Base-by-base conservation (phyloP, 1,284 basidiomycete species). In the Trichosporon coremiiforme region DNA sequence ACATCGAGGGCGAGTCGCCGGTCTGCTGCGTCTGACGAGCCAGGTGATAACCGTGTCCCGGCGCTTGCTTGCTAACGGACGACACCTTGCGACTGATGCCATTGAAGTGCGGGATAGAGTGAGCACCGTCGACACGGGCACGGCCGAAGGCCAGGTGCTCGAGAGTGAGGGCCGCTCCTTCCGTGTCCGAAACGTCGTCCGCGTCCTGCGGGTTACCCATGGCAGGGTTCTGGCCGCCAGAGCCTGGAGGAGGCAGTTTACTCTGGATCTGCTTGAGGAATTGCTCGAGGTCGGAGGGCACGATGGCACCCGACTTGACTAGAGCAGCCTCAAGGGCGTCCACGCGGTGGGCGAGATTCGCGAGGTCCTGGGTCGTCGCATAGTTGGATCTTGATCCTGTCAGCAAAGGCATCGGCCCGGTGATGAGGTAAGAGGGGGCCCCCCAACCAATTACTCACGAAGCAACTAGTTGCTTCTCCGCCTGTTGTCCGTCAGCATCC, bases 61-160 rank as follows among this genome's bases (percentile, higher is more conserved):
- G 77, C 1, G 75, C 78, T 4, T 71, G 71, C 60, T 73, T 67
- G 53, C 73, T 73, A 6, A 78, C 76, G 1, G 77, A 75, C 5
- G 76, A 78, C 15, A 62, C 64, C 50, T 67, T 70, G 33, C 78
- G 70, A 1, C 74, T 67, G 22, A 57, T 55, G 4, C 65, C 69
- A 13, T 76, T 76, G 68, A 82, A 79, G 66, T 78, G 76, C 17
- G 81, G 78, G 25, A 82, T 69, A 2, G 78, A 74, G 66, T 81
- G 80, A 8, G 73, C 68, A 9, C 81, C 81, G 35, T 78, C 81
- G 9, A 76, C 74, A 8, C 80, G 71, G 4, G 78, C 77, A n/a
- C 82, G 77, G 2, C 83, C 83, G 70, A 83, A 84, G 1, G 83
- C 82, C 10, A 84, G 75, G 66, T 84, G 82, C 66, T 84, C 84